These are phyloP conservation scores for Iberis pinnata DNA, from an alignment of 345 rosid species.

Conservation along the genomic window DNA sequence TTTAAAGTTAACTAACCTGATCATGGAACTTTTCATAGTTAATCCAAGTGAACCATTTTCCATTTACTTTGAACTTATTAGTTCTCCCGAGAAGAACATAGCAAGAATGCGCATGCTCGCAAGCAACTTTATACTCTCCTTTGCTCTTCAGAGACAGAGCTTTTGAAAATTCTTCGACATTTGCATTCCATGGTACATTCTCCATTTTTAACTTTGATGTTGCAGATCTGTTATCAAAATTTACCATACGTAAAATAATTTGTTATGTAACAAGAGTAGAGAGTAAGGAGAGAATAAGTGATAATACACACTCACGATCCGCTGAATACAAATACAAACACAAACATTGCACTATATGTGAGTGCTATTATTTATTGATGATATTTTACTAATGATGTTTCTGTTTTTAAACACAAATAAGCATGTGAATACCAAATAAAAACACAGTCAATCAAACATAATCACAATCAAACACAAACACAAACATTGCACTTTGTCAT, in stretches of 20 bases:
- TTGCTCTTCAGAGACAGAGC: constrained; percentile 63
- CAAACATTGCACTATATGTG: too few relatives aligned
- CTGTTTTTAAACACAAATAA: too few relatives aligned
- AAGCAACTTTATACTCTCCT: constrained; percentile 88
- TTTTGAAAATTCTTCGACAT: constrained; percentile 86
- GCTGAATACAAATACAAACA: too few relatives aligned
- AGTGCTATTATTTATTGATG: too few relatives aligned
- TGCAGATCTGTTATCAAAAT: constrained; percentile 53
- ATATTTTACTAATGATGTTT: too few relatives aligned
- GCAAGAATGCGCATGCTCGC: constrained; percentile 93
- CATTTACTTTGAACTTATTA: constrained; percentile 70
- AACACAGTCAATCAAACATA: too few relatives aligned
- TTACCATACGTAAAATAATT: constrained; percentile 7
- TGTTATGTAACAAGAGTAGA: constrained; percentile 3
- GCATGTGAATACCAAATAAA: too few relatives aligned
- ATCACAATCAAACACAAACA: too few relatives aligned
- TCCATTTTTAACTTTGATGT: constrained; percentile 96
- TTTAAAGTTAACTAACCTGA: constrained; percentile 43
- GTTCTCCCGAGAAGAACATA: constrained; percentile 89
- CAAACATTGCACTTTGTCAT: too few relatives aligned
- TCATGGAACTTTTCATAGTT: constrained; percentile 94
- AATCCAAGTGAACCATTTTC: constrained; percentile 93
- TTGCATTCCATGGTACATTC: constrained; percentile 95
- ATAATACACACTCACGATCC: constrained; percentile 62
- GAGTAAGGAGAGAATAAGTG: constrained; percentile 1